These are phyloP conservation scores for Takakia lepidozioides DNA, from an alignment of 225 moss, liverwort and hornwort species.

Conservation along the genomic window DNA sequence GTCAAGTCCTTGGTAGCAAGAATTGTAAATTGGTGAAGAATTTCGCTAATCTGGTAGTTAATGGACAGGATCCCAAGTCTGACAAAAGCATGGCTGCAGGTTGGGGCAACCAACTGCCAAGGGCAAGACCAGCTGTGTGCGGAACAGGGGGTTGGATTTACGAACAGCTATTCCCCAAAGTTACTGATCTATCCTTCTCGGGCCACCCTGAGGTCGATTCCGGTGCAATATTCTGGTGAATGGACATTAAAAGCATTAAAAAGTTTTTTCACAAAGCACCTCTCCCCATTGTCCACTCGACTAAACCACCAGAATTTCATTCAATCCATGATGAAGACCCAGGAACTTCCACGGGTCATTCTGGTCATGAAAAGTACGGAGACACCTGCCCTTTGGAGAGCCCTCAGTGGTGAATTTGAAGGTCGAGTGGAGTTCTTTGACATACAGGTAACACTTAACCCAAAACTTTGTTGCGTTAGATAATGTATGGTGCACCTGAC, in stretches of 20 bases:
- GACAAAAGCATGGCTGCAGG: constrained; percentile 28
- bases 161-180: constrained; percentile 26
- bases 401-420: constrained; percentile 52
- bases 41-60: too few relatives aligned
- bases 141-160: constrained; percentile 43
- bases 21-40: too few relatives aligned
- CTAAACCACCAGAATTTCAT: constrained; percentile 58
- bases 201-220: constrained; percentile 30
- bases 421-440: constrained; percentile 62
- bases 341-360: constrained; percentile 57
- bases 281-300: constrained; percentile 45
- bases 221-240: constrained; percentile 34
- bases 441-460: constrained; percentile 36
- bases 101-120: constrained; percentile 72
- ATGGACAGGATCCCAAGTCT: too few relatives aligned
- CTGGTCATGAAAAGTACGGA: constrained; percentile 64
- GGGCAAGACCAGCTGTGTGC: constrained; percentile 47
- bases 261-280: constrained; percentile 40
- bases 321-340: constrained; percentile 34
- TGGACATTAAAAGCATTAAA: constrained; percentile 68
- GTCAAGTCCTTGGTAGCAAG: too few relatives aligned
- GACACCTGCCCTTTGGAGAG: constrained; percentile 61
- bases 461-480: too few relatives aligned
- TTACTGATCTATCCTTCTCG: constrained; percentile 47
- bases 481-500: too few relatives aligned